Conservation (phyloP, 2,329 filamentous ascomycete species). For the Sclerotinia nivalis region DNA sequence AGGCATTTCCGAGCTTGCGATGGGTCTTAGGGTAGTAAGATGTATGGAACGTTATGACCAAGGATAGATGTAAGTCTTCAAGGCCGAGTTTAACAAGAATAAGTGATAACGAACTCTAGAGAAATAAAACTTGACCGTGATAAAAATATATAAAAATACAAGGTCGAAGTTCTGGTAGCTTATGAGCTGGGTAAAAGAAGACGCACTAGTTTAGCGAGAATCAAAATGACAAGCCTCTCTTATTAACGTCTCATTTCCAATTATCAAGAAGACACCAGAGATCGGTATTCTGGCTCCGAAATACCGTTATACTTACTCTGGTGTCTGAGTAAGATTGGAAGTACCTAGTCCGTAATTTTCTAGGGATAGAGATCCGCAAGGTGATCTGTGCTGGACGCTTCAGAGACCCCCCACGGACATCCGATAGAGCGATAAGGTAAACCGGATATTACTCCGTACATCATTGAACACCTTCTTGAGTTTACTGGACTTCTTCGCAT, state of each 20-base stretch:
- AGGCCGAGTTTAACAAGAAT: background rate
- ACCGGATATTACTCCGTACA: too few relatives aligned
- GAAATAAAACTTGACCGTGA: background rate
- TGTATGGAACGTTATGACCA: background rate
- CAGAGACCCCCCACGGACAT: slow-evolving; percentile 1
- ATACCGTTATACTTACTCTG: background rate
- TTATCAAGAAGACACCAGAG: background rate
- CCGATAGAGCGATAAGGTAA: background rate
- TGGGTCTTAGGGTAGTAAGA: background rate
- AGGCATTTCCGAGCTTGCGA: background rate
- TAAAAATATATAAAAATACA: background rate
- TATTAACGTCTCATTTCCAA: background rate
- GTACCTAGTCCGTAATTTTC: background rate
- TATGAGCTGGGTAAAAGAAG: background rate
- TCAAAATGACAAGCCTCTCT: background rate
- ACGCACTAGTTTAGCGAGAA: too few relatives aligned
- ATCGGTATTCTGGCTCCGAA: too few relatives aligned
- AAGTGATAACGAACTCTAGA: too few relatives aligned
- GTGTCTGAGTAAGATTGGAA: background rate
- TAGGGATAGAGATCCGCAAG: background rate
- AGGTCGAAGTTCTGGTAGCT: background rate
- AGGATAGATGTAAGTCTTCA: background rate
- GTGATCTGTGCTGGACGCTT: slow-evolving; percentile 1
- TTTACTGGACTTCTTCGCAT: background rate
- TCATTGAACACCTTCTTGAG: background rate